These are phyloP conservation scores for Aristolochia contorta DNA, from an alignment of 164 flowering plant species.

Conservation along the genomic window DNA sequence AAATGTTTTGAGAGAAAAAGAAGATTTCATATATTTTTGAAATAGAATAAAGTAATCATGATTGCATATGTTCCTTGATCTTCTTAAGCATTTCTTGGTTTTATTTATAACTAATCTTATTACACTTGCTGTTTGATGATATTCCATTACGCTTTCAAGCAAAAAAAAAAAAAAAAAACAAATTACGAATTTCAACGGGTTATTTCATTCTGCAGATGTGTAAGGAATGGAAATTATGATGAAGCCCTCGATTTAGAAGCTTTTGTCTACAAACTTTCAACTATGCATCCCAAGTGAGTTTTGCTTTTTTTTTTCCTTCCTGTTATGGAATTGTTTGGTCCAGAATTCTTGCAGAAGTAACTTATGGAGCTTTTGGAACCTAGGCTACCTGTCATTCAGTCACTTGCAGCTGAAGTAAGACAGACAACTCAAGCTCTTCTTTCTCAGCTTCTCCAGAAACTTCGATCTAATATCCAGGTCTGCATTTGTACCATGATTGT, in stretches of 20 bases:
- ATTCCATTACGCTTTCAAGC: too few relatives aligned
- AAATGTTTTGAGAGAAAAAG: too few relatives aligned
- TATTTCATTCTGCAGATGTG: slow-evolving; percentile 52
- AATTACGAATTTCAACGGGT: not conserved
- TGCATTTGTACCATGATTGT: not conserved
- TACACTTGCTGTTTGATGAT: not conserved
- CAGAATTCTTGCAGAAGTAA: not conserved
- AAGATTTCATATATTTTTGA: too few relatives aligned
- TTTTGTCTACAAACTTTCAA: slow-evolving; percentile 73
- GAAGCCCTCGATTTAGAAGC: slow-evolving; percentile 98
- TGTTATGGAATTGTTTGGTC: not conserved
- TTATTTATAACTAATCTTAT: not conserved
- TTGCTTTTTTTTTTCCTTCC: not conserved
- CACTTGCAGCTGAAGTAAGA: slow-evolving; percentile 80
- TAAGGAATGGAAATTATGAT: slow-evolving; percentile 93
- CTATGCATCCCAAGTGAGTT: slow-evolving; percentile 95
- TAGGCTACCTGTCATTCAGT: slow-evolving; percentile 86
- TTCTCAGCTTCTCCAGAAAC: slow-evolving; percentile 94
- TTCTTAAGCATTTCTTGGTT: not conserved
- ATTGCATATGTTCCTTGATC: too few relatives aligned
- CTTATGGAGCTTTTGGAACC: slow-evolving; percentile 5
- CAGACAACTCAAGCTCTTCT: slow-evolving; percentile 93
- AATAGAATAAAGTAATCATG: too few relatives aligned
- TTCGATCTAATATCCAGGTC: slow-evolving; percentile 94
- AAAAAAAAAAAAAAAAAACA: not conserved